A percentile compares a stretch with the other conserved stretches of the same genome.
Evolutionary conservation across 208 protist genomes (phyloP).

Genomic region (Trypanosoma vivax): DNA sequence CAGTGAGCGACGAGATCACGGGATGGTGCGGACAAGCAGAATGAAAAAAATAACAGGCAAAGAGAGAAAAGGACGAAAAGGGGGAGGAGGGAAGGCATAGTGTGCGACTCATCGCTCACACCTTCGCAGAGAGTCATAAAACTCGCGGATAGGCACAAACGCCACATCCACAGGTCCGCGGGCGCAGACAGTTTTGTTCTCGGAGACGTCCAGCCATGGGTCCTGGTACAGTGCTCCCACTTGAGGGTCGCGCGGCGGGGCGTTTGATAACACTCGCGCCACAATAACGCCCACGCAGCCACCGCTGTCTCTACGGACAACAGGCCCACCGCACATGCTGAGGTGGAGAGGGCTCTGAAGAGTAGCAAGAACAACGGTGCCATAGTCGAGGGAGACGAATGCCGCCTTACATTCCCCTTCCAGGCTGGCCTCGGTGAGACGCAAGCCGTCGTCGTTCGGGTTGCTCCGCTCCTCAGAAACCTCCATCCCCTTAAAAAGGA

Average conservation of each 20-base stretch:
- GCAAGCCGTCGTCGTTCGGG: conserved; percentile 71
- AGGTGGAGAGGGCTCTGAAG: conserved; percentile 34
- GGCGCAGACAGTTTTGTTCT: conserved; percentile 44
- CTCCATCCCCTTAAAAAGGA: conserved; percentile 57
- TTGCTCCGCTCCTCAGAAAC: conserved; percentile 65
- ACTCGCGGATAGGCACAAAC: conserved; percentile 76
- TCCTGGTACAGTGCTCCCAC: conserved; percentile 46
- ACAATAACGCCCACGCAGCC: conserved; percentile 84
- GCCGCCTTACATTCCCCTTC: conserved; percentile 59
- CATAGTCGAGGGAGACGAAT: conserved; percentile 76
- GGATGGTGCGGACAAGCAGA: background rate
- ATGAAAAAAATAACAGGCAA: background rate
- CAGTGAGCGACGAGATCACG: background rate
- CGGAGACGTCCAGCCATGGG: conserved; percentile 74
- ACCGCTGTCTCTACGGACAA: conserved; percentile 62
- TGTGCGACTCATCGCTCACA: conserved; percentile 42
- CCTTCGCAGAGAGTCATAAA: conserved; percentile 55
- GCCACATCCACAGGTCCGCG: conserved; percentile 56
- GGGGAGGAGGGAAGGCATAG: background rate
- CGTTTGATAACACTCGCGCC: conserved; percentile 53
- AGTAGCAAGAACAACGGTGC: conserved; percentile 68
- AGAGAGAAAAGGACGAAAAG: conserved; percentile 1
- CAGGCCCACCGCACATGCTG: conserved; percentile 84
- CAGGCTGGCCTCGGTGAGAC: conserved; percentile 29
- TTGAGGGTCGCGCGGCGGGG: conserved; percentile 43